phyloP scores from a whole-genome alignment of 805 yeast species.

The Teunomyces atbi region DNA sequence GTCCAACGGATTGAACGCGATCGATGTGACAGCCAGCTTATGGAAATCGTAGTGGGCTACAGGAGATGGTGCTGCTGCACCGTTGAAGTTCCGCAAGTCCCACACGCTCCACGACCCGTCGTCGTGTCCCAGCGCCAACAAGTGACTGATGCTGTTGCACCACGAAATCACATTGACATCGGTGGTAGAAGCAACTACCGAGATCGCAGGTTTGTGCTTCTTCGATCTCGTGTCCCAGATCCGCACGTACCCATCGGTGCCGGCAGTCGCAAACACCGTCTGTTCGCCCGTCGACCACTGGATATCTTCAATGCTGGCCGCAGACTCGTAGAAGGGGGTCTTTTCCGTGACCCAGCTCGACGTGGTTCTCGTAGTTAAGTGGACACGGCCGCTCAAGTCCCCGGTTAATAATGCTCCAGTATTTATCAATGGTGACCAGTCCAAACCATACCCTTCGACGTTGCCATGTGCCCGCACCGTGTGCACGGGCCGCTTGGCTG shows the following conservation, averaged over 20 bases:
- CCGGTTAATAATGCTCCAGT: constrained; percentile 86
- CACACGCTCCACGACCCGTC: constrained; percentile 97
- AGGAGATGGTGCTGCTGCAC: constrained; percentile 58
- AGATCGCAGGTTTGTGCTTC: constrained; percentile 86
- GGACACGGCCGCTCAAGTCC: constrained; percentile 82
- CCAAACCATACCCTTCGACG: constrained; percentile 96
- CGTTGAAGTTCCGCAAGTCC: constrained; percentile 87
- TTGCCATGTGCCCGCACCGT: constrained; percentile 84
- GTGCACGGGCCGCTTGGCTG: constrained; percentile 74
- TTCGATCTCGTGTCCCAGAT: constrained; percentile 97
- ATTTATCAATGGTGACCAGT: constrained; percentile 86
- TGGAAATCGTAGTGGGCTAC: constrained; percentile 96
- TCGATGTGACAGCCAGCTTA: constrained; percentile 87
- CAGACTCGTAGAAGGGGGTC: constrained; percentile 67
- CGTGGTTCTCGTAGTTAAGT: constrained; percentile 71
- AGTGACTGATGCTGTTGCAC: constrained; percentile 83
- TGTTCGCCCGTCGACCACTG: constrained; percentile 94
- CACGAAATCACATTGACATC: constrained; percentile 96
- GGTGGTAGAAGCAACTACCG: constrained; percentile 71
- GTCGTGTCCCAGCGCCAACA: constrained; percentile 94
- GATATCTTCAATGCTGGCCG: constrained; percentile 87
- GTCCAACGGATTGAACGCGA: constrained; percentile 91
- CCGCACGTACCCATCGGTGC: constrained; percentile 85
- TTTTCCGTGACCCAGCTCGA: constrained; percentile 84
- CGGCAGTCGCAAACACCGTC: constrained; percentile 94